A percentile compares a stretch with the other conserved stretches of the same genome.
Evolutionary conservation across 83 land plant genomes (phyloP).

Genomic region (Thuja plicata): DNA sequence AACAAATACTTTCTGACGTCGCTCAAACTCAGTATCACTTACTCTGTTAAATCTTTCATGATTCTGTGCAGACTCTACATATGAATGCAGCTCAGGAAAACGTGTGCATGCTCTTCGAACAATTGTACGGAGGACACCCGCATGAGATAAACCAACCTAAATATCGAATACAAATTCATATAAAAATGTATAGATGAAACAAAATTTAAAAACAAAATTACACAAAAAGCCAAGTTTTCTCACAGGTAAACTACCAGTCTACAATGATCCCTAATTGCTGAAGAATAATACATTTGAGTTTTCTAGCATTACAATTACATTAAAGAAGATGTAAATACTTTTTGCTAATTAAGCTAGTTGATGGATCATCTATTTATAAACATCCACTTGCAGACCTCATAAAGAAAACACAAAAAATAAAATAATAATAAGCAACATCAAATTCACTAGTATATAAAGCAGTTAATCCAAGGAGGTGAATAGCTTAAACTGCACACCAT

Average conservation of each 20-base stretch:
- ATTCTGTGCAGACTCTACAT: neutral
- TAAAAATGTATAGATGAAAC: neutral
- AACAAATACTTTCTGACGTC: constrained; percentile 65
- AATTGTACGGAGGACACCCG: constrained; percentile 62
- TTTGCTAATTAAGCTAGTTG: neutral
- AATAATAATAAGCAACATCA: neutral
- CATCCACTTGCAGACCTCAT: neutral
- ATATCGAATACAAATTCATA: neutral
- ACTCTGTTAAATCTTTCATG: neutral
- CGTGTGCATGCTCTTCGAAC: constrained; percentile 68
- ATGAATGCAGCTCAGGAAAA: constrained; percentile 30
- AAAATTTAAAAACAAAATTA: neutral
- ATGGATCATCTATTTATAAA: neutral
- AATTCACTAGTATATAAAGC: neutral
- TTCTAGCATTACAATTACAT: neutral
- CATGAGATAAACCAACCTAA: constrained; percentile 85
- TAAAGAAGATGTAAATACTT: neutral
- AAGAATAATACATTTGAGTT: neutral
- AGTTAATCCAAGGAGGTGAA: neutral
- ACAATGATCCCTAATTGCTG: neutral
- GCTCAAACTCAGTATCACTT: neutral
- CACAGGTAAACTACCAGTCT: neutral
- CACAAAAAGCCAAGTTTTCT: neutral
- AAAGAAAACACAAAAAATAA: neutral
- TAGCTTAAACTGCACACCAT: neutral